Evolutionary conservation across 768 basidiomycete species (phyloP), one percentile per base, ranked within the genome.

Genomic region (Nidula microcarpa): DNA sequence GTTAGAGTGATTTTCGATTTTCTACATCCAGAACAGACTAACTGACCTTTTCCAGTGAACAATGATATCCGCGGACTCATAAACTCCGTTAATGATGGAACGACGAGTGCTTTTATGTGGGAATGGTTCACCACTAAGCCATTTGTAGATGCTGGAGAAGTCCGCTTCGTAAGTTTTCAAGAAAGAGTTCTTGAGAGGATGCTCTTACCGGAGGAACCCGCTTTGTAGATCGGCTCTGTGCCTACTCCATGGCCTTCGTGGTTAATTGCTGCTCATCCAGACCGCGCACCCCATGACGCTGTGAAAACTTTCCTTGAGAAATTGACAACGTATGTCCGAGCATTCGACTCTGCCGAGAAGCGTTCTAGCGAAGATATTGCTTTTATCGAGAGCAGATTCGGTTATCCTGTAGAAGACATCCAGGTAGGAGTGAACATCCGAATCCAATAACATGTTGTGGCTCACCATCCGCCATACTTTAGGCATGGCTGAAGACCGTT

Each of bases 161-260:
- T 83, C 49, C 84, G 89, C 10, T 94, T 94, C 69, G 94, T 95
- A 66, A 66, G 91, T 76, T 51, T 45, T 9, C 44, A 8, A 39
- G 37, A 8, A 39, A n/a, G 8, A 8, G 37, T 8, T 13, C 0
- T 41, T 16, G 13, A 33, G 17, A n/a, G n/a, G 37, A 47, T 14
- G 39, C 35, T 14, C 46, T 32, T 46, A 33, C 43, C 30, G 46
- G n/a, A 57, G 30, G 48, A 32, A 17, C 1, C 6, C 36, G 6
- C 37, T 47, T 23, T 18, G 37, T 52, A 92, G 89, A 91, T 93
- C 57, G 88, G 89, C 11, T 85, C 87, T 7, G 86, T 92, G 5
- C 86, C 86, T 36, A 98, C 95, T 0, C 96, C 96, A 0, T 99
- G 96, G 96, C 91, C 94, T 11, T 95, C 93, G 0, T 99, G 96